A percentile compares a stretch with the other conserved stretches of the same genome.
phyloP scores from a whole-genome alignment of 164 flowering plant genomes.

The Cinnamomum micranthum region DNA sequence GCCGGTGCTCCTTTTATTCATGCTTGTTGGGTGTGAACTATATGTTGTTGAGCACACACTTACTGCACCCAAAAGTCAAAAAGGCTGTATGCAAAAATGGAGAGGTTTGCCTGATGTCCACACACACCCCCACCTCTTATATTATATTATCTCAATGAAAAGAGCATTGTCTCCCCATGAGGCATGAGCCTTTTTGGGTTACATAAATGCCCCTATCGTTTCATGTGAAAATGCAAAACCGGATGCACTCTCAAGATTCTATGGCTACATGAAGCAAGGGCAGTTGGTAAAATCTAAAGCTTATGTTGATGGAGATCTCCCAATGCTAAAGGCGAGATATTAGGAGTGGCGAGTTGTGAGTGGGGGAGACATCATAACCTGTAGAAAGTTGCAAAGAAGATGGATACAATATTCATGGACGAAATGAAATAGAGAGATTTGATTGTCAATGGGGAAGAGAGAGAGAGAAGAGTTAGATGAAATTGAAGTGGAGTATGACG shows the following conservation, averaged over 20 bases:
- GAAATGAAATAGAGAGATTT: neutral
- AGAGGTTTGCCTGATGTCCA: neutral
- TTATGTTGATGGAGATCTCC: neutral
- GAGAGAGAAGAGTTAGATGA: neutral
- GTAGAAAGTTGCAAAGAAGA: conserved; percentile 2
- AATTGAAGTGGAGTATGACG: conserved; percentile 1
- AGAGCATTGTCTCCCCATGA: neutral
- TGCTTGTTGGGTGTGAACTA: neutral
- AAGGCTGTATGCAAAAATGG: neutral
- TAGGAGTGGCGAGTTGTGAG: neutral
- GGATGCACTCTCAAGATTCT: neutral
- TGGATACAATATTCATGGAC: neutral
- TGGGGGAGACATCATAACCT: neutral
- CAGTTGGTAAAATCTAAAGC: neutral
- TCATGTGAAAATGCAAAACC: neutral
- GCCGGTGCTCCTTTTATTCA: neutral
- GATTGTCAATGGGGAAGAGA: neutral
- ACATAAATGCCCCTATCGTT: neutral
- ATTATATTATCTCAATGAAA: neutral
- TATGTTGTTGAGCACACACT: conserved; percentile 1
- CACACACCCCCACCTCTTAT: neutral
- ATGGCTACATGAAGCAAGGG: neutral
- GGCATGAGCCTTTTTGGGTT: neutral
- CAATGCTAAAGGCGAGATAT: neutral
- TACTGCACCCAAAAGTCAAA: neutral